phyloP scores from a whole-genome alignment of 768 basidiomycete genomes.

The Rubroboletus pulcherrimus region DNA sequence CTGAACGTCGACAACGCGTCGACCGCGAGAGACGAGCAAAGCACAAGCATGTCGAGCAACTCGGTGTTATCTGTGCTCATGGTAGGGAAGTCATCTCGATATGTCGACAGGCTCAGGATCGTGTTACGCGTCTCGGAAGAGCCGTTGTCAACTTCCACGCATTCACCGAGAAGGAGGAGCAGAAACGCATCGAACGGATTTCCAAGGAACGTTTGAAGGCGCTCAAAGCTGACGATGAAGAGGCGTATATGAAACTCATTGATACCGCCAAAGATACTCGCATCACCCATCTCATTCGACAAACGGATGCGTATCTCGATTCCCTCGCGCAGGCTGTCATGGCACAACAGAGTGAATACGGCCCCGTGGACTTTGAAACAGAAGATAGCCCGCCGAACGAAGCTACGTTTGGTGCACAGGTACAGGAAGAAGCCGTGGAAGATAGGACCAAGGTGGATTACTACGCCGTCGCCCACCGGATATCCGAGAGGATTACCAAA shows the following conservation, averaged over 20 bases:
- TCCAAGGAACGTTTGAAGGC: constrained; percentile 98
- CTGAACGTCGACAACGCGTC: constrained; percentile 85
- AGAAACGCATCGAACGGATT: constrained; percentile 92
- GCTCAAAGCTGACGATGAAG: constrained; percentile 96
- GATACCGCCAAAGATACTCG: constrained; percentile 99
- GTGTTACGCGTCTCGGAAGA: constrained; percentile 60
- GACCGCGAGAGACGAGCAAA: constrained; percentile 95
- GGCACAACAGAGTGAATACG: constrained; percentile 81
- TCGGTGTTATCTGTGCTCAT: constrained; percentile 80
- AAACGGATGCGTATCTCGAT: constrained; percentile 94
- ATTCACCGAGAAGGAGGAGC: constrained; percentile 95
- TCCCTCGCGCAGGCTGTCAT: constrained; percentile 91
- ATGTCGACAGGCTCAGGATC: constrained; percentile 63
- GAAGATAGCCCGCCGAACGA: constrained; percentile 80
- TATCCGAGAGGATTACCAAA: constrained; percentile 76
- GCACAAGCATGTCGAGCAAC: constrained; percentile 94
- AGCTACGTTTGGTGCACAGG: constrained; percentile 85
- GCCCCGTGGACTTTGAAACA: constrained; percentile 45
- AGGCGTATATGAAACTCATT: constrained; percentile 98
- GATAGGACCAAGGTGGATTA: constrained; percentile 85
- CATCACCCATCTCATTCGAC: constrained; percentile 91
- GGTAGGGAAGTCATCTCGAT: constrained; percentile 69
- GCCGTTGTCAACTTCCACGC: constrained; percentile 81
- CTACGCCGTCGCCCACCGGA: constrained; percentile 91
- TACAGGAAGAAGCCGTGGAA: constrained; percentile 54